A percentile compares a stretch with the other conserved stretches of the same genome.
phyloP scores from a whole-genome alignment of 495 filamentous ascomycete genomes.

The Cryomyces antarcticus region DNA sequence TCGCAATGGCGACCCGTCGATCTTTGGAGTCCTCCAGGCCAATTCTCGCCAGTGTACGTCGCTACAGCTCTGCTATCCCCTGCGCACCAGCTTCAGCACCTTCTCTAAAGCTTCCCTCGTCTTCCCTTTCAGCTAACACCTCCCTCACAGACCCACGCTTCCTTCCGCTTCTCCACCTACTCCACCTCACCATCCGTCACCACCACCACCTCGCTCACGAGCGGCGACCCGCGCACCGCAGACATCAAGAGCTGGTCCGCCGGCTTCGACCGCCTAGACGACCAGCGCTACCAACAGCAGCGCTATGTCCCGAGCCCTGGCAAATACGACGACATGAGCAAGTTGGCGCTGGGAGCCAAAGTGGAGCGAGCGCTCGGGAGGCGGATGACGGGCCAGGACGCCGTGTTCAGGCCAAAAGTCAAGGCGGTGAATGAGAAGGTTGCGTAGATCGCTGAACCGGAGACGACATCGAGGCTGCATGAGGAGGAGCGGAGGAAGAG shows the following conservation, averaged over 20 bases:
- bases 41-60: slow-evolving; percentile 11
- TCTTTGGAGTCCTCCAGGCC: slow-evolving; percentile 12
- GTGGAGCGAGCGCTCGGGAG: slow-evolving; percentile 78
- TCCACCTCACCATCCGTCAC: slow-evolving; percentile 54
- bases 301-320: slow-evolving; percentile 64
- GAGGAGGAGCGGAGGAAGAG: no score
- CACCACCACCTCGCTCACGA: slow-evolving; percentile 36
- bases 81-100: not conserved
- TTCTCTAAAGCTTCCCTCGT: not conserved
- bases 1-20: not conserved
- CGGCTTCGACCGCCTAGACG: slow-evolving; percentile 74
- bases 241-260: slow-evolving; percentile 70
- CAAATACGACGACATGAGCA: slow-evolving; percentile 71
- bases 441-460: no score
- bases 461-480: no score
- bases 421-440: slow-evolving; percentile 9
- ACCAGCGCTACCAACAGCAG: slow-evolving; percentile 67
- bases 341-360: slow-evolving; percentile 82
- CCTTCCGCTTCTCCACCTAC: slow-evolving; percentile 65
- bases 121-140: slow-evolving; percentile 1
- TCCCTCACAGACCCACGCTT: slow-evolving; percentile 30
- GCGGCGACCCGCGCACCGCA: slow-evolving; percentile 33
- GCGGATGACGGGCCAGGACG: slow-evolving; percentile 82
- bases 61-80: not conserved
- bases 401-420: slow-evolving; percentile 42